Conservation (phyloP, 768 basidiomycete species). For the Tylopilus felleus region DNA sequence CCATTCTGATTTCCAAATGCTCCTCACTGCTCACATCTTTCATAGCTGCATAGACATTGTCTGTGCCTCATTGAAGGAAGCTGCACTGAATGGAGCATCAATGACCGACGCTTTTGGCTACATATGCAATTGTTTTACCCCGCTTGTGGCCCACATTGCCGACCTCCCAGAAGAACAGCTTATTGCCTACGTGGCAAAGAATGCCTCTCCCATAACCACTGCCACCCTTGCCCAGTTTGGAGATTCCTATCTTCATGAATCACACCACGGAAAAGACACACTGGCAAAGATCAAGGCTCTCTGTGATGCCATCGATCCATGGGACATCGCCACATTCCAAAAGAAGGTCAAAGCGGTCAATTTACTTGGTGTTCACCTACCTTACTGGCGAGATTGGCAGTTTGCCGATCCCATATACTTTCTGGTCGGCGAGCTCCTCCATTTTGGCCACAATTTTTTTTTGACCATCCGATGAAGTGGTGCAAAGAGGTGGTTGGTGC, state of each 20-base stretch:
- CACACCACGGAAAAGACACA: too few species aligned
- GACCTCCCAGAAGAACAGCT: constrained; percentile 11
- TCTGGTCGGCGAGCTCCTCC: constrained; percentile 5
- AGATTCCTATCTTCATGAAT: not conserved
- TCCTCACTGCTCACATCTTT: too few species aligned
- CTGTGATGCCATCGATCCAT: constrained; percentile 7
- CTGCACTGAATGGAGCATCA: too few species aligned
- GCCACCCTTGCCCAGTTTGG: not conserved
- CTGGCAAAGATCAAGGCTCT: not conserved
- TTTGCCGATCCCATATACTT: not conserved
- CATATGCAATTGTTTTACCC: not conserved
- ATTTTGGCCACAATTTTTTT: constrained; percentile 5
- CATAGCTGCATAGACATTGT: too few species aligned
- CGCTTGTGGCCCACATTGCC: not conserved
- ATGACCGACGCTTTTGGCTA: constrained; percentile 15
- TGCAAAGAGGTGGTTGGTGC: not conserved
- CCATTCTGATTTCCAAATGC: too few species aligned
- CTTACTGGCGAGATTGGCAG: constrained; percentile 1
- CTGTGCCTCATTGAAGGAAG: too few species aligned
- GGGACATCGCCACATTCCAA: constrained; percentile 27
- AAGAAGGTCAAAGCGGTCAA: not conserved
- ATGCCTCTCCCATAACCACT: not conserved
- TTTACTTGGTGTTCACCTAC: not conserved
- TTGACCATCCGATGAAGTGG: constrained; percentile 9
- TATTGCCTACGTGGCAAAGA: not conserved